Conservation (phyloP, 2,329 filamentous ascomycete species). For the Sporothrix phasma region DNA sequence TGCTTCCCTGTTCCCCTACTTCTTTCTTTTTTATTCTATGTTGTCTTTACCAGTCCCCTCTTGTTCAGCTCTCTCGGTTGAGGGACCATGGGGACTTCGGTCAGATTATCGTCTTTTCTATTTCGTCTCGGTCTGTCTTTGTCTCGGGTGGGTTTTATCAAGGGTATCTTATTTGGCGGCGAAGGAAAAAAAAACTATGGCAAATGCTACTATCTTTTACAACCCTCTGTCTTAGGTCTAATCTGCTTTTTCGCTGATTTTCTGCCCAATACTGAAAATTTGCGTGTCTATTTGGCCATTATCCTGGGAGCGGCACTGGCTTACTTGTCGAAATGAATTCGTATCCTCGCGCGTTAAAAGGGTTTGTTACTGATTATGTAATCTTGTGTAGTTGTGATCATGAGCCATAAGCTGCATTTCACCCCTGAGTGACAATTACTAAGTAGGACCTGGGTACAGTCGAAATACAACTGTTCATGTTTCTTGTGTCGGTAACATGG, state of each 20-base stretch:
- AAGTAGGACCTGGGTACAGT: too few relatives aligned
- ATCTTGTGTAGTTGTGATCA: too few relatives aligned
- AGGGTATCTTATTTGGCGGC: constrained; percentile 13
- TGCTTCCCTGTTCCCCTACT: neutral
- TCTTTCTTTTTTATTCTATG: neutral
- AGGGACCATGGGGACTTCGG: neutral
- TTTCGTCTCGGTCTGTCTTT: neutral
- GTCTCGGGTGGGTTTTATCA: constrained; percentile 14
- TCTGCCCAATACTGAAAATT: neutral
- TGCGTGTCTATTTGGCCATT: too few relatives aligned
- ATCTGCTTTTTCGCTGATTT: constrained; percentile 4
- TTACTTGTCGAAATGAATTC: too few relatives aligned
- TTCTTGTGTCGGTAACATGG: too few relatives aligned
- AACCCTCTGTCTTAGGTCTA: constrained; percentile 6
- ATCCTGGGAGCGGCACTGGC: too few relatives aligned
- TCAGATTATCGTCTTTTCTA: neutral
- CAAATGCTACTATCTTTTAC: constrained; percentile 12
- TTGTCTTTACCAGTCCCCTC: neutral
- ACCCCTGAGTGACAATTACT: too few relatives aligned
- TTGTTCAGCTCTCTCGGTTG: neutral
- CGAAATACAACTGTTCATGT: too few relatives aligned
- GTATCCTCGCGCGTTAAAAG: too few relatives aligned
- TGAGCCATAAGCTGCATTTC: too few relatives aligned
- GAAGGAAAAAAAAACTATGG: constrained; percentile 15
- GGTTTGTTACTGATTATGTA: too few relatives aligned